Percentiles rank a stretch among this genome's conserved stretches.
Evolutionary conservation across 2,329 filamentous ascomycete species (phyloP).

Genomic region (Aureobasidium melanogenum): DNA sequence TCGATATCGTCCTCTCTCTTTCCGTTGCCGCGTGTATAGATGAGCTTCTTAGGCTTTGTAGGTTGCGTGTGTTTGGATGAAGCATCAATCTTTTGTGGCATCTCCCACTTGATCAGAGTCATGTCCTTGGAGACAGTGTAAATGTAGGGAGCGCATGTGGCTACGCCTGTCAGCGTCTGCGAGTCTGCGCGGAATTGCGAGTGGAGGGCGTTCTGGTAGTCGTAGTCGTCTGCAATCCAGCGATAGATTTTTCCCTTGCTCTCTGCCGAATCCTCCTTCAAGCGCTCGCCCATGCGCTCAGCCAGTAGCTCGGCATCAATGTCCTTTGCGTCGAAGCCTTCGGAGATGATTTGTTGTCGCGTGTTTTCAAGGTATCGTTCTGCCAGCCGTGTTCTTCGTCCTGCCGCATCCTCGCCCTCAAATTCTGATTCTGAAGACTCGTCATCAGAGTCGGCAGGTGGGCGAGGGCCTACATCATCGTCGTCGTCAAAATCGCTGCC

Average conservation of each 20-base stretch:
- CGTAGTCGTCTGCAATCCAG: conserved; percentile 63
- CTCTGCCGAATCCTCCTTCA: conserved; percentile 88
- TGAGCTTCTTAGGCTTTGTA: conserved; percentile 51
- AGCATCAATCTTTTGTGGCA: conserved; percentile 45
- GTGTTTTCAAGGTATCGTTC: conserved; percentile 91
- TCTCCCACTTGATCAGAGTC: conserved; percentile 79
- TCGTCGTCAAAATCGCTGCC: conserved; percentile 65
- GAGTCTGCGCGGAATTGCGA: conserved; percentile 73
- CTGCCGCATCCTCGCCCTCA: conserved; percentile 78
- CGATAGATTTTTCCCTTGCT: conserved; percentile 84
- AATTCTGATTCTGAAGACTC: conserved; percentile 40
- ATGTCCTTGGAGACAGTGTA: conserved; percentile 87
- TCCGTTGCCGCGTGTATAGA: conserved; percentile 53
- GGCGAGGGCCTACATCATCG: conserved; percentile 30
- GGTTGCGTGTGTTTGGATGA: conserved; percentile 48
- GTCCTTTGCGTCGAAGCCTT: conserved; percentile 89
- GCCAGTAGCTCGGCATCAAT: conserved; percentile 90
- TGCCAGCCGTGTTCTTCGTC: conserved; percentile 76
- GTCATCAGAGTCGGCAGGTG: conserved; percentile 3
- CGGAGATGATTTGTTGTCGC: conserved; percentile 62
- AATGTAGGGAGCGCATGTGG: conserved; percentile 66
- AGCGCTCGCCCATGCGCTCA: conserved; percentile 48
- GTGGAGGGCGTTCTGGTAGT: conserved; percentile 58
- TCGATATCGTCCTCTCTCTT: conserved; percentile 52
- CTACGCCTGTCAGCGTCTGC: conserved; percentile 68